Base-by-base conservation (phyloP, 2,329 filamentous ascomycete species). In the Dactylonectria estremocensis region DNA sequence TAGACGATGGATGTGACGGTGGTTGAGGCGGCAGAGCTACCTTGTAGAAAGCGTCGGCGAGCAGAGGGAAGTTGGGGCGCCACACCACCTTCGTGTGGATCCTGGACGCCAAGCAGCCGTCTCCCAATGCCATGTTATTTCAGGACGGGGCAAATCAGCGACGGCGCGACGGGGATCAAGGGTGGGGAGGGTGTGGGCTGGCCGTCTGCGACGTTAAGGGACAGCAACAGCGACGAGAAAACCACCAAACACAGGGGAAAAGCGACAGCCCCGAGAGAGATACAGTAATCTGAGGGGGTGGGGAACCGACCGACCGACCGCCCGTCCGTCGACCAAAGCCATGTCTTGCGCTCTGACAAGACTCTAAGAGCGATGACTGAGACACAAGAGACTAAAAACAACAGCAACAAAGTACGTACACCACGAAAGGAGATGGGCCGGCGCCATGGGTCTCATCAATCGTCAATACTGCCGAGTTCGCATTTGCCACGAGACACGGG, bases 301-400 rank as follows among this genome's bases (percentile, higher is more conserved):
- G 62, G 45, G 45, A 59, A 60, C 58, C 35, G 62, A 62, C 58
- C 45, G 24, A 16, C 31, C 50, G 50, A 35, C 50, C 50, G 14
- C 31, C 50, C 50, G 50, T 18, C 31, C 31, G 37, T 28, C 13
- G 37, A 14, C 37, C 16, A 11, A 53, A 37, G 64, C 45, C 60
- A 53, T 71, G 67, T 74, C 71, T 71, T 40, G 64, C 61, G 61
- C 72, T 69, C 61, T 67, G 69, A 69, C 71, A 22, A 71, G n/a
- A n/a, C n/a, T n/a, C n/a, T n/a, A n/a, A n/a, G 69, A 64, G 64
- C 55, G 48, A 74, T 65, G 66, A 67, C 72, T 68, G 71, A 75
- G 68, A 68, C 56, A 68, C 53, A 62, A 45, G 28, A 31, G 61
- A 33, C 49, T 52, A 67, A 33, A 50, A 46, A 20, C 24, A 18